Base-by-base conservation (phyloP, 176 grass and related monocot species). In the Aegilops tauschii region DNA sequence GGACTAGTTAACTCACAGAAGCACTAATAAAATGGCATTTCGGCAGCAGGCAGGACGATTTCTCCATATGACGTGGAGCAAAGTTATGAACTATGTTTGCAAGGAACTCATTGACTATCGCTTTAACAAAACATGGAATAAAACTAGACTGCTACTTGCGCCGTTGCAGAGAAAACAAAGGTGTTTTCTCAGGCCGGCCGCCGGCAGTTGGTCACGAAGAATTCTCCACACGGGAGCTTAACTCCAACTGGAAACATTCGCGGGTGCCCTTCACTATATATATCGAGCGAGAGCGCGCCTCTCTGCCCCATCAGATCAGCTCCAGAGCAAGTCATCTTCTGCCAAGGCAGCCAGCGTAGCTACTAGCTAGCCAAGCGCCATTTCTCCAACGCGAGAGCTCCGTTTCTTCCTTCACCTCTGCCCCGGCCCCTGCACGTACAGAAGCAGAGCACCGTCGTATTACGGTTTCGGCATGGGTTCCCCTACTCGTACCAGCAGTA, bases 251-350 rank as follows among this genome's bases (percentile, higher is more conserved):
- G 79, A 86, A 86, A 73, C 88, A 0, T 17, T 21, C 63, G 62
- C 29, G 49, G 49, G 50, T 5, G 30, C 30, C 30, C 30, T 17
- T 17, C 18, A 14, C 88, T 82, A 90, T 90, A 90, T 72, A 71
- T 90, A 64, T 10, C 31, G 50, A 13, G 3, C 29, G 32, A 8
- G 32, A 12, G 4, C 47, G 9, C 21, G 3, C 4, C 83, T 34
- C 78, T 37, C 5, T 47, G 34, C 34, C 5, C 34, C 82, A 25
- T 25, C 23, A 25, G 23, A 85, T 85, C 77, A 59, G 77, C 69
- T 69, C 27, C 25, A 76, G 31, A 76, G 23, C 25, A 62, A 5
- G 5, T 32, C 32, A 76, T 37, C 36, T 37, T 39, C 9, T 39
- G 37, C 37, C 37, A 39, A 39, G 37, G 37, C 37, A 39, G 37